A percentile compares a stretch with the other conserved stretches of the same genome.
Conservation (phyloP, 257 asterid genomes). For the Solanum piurae region DNA sequence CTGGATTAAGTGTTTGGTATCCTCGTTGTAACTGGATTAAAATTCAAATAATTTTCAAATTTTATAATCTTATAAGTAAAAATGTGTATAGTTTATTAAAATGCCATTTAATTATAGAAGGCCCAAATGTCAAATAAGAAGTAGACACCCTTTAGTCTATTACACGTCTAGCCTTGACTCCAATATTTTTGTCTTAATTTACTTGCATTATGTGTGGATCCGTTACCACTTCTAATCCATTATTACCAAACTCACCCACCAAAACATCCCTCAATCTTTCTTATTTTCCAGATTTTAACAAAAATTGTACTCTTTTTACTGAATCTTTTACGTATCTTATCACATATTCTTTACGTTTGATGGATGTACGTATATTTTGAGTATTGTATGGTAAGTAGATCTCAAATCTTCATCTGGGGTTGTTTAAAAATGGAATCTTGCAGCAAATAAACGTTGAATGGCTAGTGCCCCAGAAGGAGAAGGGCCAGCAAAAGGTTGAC, state of each 20-base stretch:
- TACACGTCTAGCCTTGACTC: neutral
- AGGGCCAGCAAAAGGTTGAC: neutral
- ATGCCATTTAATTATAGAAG: neutral
- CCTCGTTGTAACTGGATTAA: too few relatives aligned
- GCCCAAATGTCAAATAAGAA: neutral
- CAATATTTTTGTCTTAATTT: neutral
- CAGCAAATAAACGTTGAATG: neutral
- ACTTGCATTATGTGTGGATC: neutral
- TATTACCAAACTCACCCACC: neutral
- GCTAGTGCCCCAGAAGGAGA: neutral
- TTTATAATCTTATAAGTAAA: too few relatives aligned
- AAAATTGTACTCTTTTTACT: neutral
- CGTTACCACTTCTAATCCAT: neutral
- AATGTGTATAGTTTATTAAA: neutral
- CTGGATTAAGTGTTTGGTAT: too few relatives aligned
- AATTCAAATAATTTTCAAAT: neutral
- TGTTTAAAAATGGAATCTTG: neutral
- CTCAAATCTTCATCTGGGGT: neutral
- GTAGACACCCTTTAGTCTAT: neutral
- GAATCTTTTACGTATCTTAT: neutral
- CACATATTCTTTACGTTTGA: neutral
- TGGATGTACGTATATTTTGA: neutral
- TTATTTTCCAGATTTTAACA: neutral
- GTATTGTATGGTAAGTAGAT: neutral
- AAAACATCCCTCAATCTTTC: neutral